Evolutionary conservation across 805 yeast genomes (phyloP), one percentile per base, ranked within the genome.

Genomic region (Yarrowia yakushimensis): DNA sequence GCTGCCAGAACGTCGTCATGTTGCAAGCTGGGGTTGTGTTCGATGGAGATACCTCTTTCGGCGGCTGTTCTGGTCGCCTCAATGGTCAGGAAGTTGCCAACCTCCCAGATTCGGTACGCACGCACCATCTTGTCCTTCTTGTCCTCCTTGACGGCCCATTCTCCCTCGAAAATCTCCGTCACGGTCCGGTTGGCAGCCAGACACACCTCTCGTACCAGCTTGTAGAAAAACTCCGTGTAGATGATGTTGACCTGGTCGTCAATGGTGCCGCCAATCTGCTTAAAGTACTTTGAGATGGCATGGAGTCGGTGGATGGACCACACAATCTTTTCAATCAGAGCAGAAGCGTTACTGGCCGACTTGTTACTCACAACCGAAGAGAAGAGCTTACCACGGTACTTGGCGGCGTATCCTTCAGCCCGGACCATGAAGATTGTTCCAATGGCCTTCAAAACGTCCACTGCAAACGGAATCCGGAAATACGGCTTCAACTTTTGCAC

Each of bases 241-340:
- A 41, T 55, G 30, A 55, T 17, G 17, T 55, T 55, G 20, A 41
- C 48, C 61, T 55, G 61, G 39, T 55, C 61, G 30, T 55, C 48
- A 11, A 55, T 55, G n/a, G 39, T 15, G 6, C 46, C 48, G 5
- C 48, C 48, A 15, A 41, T 30, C 17, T 27, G 28, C 48, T 39
- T 27, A 11, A 39, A 55, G 61, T 55, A 55, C 22, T 39, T 27
- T 22, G 28, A 20, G 23, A 55, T 41, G 23, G 28, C 9, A 17
- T 39, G 37, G 10, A 55, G 8, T 10, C 48, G 37, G 39, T 55
- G 28, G 12, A 30, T 37, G 4, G 61, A 39, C 30, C 30, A 39
- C 22, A 30, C 48, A 18, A 55, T 22, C 15, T 55, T 55, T 6
- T 55, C 46, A 20, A 55, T 37, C 13, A 55, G 28, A 3, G 46